Evolutionary conservation across 257 asterid genomes (phyloP).

Genomic region (Verbascum thapsus): DNA sequence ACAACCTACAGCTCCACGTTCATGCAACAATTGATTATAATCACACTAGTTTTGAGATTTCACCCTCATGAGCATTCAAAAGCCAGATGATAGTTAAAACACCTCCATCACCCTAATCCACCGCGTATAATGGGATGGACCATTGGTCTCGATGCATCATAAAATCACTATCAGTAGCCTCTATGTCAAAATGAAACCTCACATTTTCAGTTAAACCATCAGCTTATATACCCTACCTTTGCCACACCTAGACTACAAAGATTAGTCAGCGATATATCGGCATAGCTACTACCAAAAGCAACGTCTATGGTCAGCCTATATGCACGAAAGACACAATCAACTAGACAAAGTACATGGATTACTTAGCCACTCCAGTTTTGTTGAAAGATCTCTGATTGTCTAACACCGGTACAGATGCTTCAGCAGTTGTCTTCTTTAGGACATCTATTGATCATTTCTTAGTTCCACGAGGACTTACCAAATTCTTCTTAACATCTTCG

Average conservation of each 20-base stretch:
- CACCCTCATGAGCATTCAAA: too few species aligned
- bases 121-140: too few species aligned
- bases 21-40: too few species aligned
- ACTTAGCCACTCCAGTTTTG: constrained; percentile 41
- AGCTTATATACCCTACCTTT: too few species aligned
- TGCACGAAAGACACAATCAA: constrained; percentile 11
- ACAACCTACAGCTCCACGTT: too few species aligned
- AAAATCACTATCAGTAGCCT: too few species aligned
- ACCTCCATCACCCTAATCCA: too few species aligned
- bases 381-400: constrained; percentile 50
- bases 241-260: constrained; percentile 6
- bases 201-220: too few species aligned
- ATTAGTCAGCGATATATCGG: neutral
- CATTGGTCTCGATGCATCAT: too few species aligned
- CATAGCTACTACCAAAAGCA: neutral
- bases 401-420: constrained; percentile 45
- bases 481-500: constrained; percentile 65
- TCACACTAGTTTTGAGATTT: too few species aligned
- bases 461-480: constrained; percentile 56
- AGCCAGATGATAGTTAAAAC: too few species aligned
- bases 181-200: neutral
- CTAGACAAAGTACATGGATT: neutral
- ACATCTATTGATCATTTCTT: constrained; percentile 42
- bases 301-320: constrained; percentile 2
- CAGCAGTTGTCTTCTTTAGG: constrained; percentile 54